A percentile compares a stretch with the other conserved stretches of the same genome.
phyloP scores from a whole-genome alignment of 371 early-diverging fungal genomes.

The Capillidium rhysosporum region DNA sequence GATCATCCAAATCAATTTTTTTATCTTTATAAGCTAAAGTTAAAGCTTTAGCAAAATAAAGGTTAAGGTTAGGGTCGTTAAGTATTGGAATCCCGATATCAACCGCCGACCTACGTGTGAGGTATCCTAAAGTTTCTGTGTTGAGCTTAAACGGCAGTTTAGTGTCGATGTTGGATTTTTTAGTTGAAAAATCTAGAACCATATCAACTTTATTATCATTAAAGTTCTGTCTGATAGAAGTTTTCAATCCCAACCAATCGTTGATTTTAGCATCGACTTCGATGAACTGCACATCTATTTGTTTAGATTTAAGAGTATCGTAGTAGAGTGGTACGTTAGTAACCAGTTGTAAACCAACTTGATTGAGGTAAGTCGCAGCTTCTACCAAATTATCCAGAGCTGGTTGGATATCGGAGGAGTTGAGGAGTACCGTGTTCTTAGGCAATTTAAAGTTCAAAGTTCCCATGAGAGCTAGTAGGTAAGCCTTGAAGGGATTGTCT shows the following conservation, averaged over 20 bases:
- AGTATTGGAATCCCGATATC: conserved; percentile 73
- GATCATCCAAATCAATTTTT: no score
- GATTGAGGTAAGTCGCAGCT: background rate
- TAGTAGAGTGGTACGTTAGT: background rate
- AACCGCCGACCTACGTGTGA: conserved; percentile 63
- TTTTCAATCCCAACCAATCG: background rate
- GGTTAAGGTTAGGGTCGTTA: conserved; percentile 64
- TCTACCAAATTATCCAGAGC: background rate
- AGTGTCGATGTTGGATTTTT: no score
- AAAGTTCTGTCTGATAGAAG: background rate
- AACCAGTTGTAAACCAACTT: background rate
- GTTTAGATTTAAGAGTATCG: background rate
- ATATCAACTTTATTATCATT: background rate
- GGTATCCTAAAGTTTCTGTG: background rate
- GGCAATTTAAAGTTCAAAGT: conserved; percentile 69
- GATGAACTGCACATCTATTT: no score
- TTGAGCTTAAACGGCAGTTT: background rate
- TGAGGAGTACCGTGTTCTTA: conserved; percentile 76
- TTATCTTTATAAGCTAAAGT: background rate
- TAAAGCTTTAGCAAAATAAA: conserved; percentile 57
- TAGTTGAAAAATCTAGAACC: no score
- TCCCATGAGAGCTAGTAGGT: conserved; percentile 74
- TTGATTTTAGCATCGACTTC: background rate
- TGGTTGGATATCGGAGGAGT: conserved; percentile 35
- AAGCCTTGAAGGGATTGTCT: conserved; percentile 87